These are phyloP conservation scores for Boletus tomentosulus DNA, from an alignment of 768 basidiomycete species.

Conservation along the genomic window DNA sequence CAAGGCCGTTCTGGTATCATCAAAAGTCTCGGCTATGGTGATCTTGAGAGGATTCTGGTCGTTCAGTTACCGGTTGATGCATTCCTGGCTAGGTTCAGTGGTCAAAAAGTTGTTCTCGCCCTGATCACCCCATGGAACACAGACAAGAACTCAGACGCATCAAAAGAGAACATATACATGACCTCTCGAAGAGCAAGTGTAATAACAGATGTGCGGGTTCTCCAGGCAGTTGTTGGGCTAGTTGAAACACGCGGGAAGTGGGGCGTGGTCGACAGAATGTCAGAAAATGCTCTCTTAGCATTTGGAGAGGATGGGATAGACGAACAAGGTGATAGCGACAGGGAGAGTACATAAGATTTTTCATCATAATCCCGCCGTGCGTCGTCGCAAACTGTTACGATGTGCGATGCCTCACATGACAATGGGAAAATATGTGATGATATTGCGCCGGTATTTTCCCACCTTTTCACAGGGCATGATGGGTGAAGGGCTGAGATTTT, in stretches of 20 bases:
- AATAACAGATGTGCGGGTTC: slow-evolving; percentile 12
- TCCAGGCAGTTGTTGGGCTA: slow-evolving; percentile 15
- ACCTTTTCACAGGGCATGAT: too few species aligned
- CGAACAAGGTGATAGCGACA: too few species aligned
- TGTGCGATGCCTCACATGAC: too few species aligned
- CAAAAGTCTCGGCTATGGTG: neutral
- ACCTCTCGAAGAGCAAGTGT: neutral
- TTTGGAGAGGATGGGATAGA: too few species aligned
- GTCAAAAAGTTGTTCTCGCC: slow-evolving; percentile 8
- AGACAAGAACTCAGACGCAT: neutral
- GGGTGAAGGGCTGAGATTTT: too few species aligned
- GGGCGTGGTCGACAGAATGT: slow-evolving; percentile 15
- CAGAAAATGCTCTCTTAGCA: too few species aligned
- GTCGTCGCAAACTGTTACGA: too few species aligned
- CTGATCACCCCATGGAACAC: slow-evolving; percentile 13
- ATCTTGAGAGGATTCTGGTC: slow-evolving; percentile 15
- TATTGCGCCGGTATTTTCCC: too few species aligned
- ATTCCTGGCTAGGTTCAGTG: slow-evolving; percentile 1
- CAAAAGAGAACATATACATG: slow-evolving; percentile 1
- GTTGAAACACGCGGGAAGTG: slow-evolving; percentile 10
- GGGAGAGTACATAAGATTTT: too few species aligned
- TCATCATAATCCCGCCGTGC: too few species aligned
- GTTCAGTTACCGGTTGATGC: slow-evolving; percentile 2
- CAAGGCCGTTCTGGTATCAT: neutral
- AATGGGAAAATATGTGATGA: too few species aligned